Evolutionary conservation across 2,329 filamentous ascomycete genomes (phyloP).

Genomic region (Cercospora janseana): DNA sequence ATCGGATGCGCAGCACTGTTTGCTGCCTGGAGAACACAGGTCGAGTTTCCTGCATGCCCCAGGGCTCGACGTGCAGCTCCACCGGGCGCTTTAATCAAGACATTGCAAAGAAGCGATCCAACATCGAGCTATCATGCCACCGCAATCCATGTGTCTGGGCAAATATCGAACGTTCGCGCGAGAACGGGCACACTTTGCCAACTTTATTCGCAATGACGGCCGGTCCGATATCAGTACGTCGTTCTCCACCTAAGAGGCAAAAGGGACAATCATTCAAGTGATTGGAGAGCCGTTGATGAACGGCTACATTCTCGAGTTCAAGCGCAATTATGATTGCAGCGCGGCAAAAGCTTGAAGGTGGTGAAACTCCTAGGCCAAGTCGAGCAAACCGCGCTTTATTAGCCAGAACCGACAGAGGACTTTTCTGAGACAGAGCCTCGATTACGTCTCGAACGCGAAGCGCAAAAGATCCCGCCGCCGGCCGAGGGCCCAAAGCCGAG

Average conservation of each 20-base stretch:
- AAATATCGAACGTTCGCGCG: not conserved
- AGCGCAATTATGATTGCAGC: constrained; percentile 4
- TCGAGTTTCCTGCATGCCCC: too few relatives aligned
- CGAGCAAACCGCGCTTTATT: too few relatives aligned
- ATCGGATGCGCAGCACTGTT: too few relatives aligned
- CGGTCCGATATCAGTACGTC: not conserved
- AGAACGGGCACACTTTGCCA: not conserved
- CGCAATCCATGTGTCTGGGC: not conserved
- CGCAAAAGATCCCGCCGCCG: not conserved
- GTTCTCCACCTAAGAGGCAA: not conserved
- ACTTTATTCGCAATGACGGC: not conserved
- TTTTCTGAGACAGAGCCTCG: not conserved
- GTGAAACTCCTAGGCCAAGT: not conserved
- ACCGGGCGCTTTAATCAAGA: too few relatives aligned
- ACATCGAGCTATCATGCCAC: not conserved
- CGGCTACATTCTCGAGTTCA: not conserved
- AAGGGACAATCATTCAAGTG: not conserved
- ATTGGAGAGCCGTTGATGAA: not conserved
- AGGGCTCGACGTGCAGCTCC: too few relatives aligned
- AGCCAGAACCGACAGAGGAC: too few relatives aligned
- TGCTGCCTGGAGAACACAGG: too few relatives aligned
- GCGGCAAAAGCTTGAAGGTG: not conserved
- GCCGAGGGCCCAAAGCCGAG: not conserved
- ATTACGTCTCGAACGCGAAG: not conserved
- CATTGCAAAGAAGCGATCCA: not conserved